These are phyloP conservation scores for Apocynum venetum DNA, from an alignment of 257 asterid genomes.

Conservation along the genomic window DNA sequence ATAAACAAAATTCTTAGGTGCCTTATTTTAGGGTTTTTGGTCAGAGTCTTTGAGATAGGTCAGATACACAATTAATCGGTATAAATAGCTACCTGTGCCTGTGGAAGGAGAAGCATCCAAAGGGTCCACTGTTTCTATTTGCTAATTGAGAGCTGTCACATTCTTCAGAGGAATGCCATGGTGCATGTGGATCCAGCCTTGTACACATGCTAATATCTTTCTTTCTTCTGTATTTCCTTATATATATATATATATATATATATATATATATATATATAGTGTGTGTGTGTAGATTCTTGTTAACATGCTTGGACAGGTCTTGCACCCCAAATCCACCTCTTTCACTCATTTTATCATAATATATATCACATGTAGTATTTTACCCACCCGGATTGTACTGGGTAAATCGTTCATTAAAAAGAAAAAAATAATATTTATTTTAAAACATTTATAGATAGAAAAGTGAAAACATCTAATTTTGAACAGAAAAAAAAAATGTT, in stretches of 20 bases:
- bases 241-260: neutral
- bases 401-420: too few relatives aligned
- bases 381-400: neutral
- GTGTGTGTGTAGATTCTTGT: neutral
- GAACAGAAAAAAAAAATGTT: too few relatives aligned
- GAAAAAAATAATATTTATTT: too few relatives aligned
- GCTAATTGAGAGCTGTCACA: constrained; percentile 12
- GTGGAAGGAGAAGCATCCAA: constrained; percentile 16
- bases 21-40: neutral
- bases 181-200: constrained; percentile 36
- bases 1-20: neutral
- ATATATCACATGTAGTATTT: too few relatives aligned
- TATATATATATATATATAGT: neutral
- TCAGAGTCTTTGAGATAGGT: neutral
- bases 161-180: constrained; percentile 15
- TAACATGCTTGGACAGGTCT: neutral
- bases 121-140: constrained; percentile 26
- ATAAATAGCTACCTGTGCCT: constrained; percentile 9
- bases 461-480: too few relatives aligned
- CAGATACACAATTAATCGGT: constrained; percentile 12
- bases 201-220: constrained; percentile 34
- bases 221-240: neutral
- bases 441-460: too few relatives aligned
- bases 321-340: neutral
- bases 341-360: neutral